A percentile compares a stretch with the other conserved stretches of the same genome.
Evolutionary conservation across 2,329 filamentous ascomycete species (phyloP).

Genomic region (Fusarium sp.): DNA sequence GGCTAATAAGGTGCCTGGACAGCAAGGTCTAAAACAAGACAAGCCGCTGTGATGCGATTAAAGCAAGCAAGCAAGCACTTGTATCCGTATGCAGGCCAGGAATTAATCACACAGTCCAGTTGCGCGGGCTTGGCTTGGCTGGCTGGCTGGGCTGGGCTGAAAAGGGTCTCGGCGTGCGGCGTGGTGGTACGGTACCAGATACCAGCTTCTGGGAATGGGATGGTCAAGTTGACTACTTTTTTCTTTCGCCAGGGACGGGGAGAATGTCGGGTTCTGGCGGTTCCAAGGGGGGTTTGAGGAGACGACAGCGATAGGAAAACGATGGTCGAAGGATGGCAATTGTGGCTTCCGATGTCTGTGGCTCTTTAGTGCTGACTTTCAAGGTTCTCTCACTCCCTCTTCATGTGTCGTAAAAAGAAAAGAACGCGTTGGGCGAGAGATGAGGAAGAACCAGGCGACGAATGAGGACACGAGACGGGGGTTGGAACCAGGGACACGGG

Average conservation of each 20-base stretch:
- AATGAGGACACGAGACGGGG: constrained; percentile 40
- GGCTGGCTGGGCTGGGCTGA: constrained; percentile 29
- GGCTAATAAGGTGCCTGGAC: constrained; percentile 3
- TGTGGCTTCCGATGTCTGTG: constrained; percentile 37
- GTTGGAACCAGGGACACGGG: constrained; percentile 35
- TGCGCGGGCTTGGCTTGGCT: constrained; percentile 30
- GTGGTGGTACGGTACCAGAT: constrained; percentile 30
- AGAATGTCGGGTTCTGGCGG: constrained; percentile 6
- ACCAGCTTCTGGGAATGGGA: constrained; percentile 19
- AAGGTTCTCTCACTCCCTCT: constrained; percentile 34
- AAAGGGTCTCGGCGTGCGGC: constrained; percentile 31
- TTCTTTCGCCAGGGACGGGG: constrained; percentile 26
- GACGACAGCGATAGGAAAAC: constrained; percentile 19
- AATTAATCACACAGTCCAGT: constrained; percentile 38
- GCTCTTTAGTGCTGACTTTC: constrained; percentile 39
- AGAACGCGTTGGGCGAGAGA: constrained; percentile 44
- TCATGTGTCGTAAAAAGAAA: constrained; percentile 45
- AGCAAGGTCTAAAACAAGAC: constrained; percentile 37
- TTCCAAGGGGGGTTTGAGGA: constrained; percentile 26
- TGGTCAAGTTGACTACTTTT: constrained; percentile 25
- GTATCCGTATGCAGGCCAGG: constrained; percentile 28
- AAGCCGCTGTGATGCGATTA: constrained; percentile 50
- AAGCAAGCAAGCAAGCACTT: constrained; percentile 48
- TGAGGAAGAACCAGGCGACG: constrained; percentile 42
- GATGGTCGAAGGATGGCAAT: constrained; percentile 26